These are phyloP conservation scores for Cladosporium sp. DNA, from an alignment of 2,329 filamentous ascomycete genomes.

Conservation along the genomic window DNA sequence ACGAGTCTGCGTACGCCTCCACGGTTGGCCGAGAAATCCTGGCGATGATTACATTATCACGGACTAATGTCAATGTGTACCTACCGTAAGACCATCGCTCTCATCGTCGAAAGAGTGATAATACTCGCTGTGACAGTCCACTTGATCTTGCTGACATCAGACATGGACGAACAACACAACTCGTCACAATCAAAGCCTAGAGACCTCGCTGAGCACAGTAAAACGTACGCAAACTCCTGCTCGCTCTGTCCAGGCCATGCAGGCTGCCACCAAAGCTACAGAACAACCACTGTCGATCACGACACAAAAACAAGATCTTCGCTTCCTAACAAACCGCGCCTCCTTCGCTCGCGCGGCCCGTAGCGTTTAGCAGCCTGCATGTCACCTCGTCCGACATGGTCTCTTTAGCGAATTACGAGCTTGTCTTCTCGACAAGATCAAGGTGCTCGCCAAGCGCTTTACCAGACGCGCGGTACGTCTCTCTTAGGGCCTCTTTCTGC, in stretches of 20 bases:
- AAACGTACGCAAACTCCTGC: not conserved
- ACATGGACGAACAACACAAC: too few relatives aligned
- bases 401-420: not conserved
- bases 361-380: conserved; percentile 3
- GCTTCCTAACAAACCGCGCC: not conserved
- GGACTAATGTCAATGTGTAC: too few relatives aligned
- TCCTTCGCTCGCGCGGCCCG: conserved; percentile 4
- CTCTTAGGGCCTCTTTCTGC: not conserved
- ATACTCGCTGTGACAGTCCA: too few relatives aligned
- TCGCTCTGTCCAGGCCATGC: not conserved
- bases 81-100: too few relatives aligned
- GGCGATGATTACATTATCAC: too few relatives aligned
- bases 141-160: too few relatives aligned
- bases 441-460: not conserved
- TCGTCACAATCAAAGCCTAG: too few relatives aligned
- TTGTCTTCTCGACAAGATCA: not conserved
- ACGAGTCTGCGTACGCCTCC: not conserved
- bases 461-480: conserved; percentile 3
- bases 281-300: not conserved
- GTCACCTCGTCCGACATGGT: conserved; percentile 3
- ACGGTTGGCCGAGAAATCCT: too few relatives aligned
- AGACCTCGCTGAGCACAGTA: not conserved
- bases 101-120: too few relatives aligned
- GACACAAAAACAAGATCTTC: not conserved
- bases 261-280: not conserved